Evolutionary conservation across 2,329 filamentous ascomycete genomes (phyloP), one percentile per base, ranked within the genome.

Genomic region (Colletotrichum theobromicola): DNA sequence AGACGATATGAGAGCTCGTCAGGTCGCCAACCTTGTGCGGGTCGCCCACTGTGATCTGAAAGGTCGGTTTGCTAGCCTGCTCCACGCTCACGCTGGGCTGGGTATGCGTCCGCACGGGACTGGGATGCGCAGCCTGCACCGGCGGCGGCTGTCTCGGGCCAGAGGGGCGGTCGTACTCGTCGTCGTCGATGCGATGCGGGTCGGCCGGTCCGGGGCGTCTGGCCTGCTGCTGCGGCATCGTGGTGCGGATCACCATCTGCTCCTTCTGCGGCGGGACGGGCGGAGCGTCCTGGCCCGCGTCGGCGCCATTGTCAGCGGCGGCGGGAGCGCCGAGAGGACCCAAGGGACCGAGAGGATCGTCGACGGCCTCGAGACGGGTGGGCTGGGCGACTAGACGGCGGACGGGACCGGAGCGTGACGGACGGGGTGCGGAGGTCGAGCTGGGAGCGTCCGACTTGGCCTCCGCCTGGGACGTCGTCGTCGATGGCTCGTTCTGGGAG

Each of bases 11-110:
- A 77, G 96, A 98, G 84, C 94, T 98, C 10, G 97, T 98, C 83
- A 98, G 85, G 84, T 98, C 97, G 74, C 97, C 97, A 78, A 99
- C 96, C 87, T 98, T 99, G 85, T 98, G 96, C 70, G 97, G 97
- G 85, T 99, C 97, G 72, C 97, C 97, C 26, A 99, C 97, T 4
- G 90, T 92, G 80, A 99, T 98, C 64, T 94, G 88, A 84, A 98
- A 99, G 55, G 88, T 94, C 7, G 97, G 97, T 85, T 98, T 98
- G 34, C 96, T 93, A 61, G 97, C 97, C 86, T 98, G 94, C 84
- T 98, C 96, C 70, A 98, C 88, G 83, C 94, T 97, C 77, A 98
- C 91, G 82, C 96, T 98, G 21, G 96, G 95, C 80, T 87, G 92
- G 78, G 82, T 90, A 80, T 85, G 89, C 82, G 84, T 88, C 79